Evolutionary conservation across 2,329 filamentous ascomycete genomes (phyloP).

Genomic region (Aschersonia sp.): DNA sequence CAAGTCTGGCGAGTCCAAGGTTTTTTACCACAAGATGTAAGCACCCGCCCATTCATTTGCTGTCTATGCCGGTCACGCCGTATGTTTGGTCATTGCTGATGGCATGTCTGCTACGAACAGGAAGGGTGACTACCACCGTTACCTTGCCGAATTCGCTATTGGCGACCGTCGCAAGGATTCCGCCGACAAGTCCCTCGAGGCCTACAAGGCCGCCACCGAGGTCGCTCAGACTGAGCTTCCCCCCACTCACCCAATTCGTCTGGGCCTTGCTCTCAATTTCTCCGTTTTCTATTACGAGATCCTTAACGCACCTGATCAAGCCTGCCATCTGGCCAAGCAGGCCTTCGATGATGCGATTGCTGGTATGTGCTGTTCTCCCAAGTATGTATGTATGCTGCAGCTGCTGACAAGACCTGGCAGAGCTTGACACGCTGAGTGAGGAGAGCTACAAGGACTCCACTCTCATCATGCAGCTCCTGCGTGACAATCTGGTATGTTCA

Average conservation of each 20-base stretch:
- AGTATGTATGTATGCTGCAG: neutral
- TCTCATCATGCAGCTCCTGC: slow-evolving; percentile 95
- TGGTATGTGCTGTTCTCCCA: slow-evolving; percentile 21
- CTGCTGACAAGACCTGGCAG: slow-evolving; percentile 24
- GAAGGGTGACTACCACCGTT: slow-evolving; percentile 99
- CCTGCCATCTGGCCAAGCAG: slow-evolving; percentile 97
- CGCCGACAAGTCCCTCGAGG: slow-evolving; percentile 87
- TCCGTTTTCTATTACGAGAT: slow-evolving; percentile 99
- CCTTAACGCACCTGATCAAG: slow-evolving; percentile 93
- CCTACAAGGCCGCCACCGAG: slow-evolving; percentile 94
- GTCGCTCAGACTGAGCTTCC: slow-evolving; percentile 96
- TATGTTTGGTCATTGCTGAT: neutral
- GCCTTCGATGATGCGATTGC: slow-evolving; percentile 98
- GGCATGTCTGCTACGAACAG: slow-evolving; percentile 27
- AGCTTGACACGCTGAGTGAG: slow-evolving; percentile 93
- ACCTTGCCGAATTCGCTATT: slow-evolving; percentile 91
- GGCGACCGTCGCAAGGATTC: slow-evolving; percentile 92
- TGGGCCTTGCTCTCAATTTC: slow-evolving; percentile 96
- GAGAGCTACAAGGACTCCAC: slow-evolving; percentile 99
- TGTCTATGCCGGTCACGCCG: neutral
- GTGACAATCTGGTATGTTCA: slow-evolving; percentile 74
- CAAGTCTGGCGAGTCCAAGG: slow-evolving; percentile 93
- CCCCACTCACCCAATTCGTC: slow-evolving; percentile 93
- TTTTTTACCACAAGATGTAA: slow-evolving; percentile 99
- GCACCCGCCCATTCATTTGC: neutral